These are phyloP conservation scores for Verruconis gallopava DNA, from an alignment of 2,329 filamentous ascomycete species.

Conservation along the genomic window DNA sequence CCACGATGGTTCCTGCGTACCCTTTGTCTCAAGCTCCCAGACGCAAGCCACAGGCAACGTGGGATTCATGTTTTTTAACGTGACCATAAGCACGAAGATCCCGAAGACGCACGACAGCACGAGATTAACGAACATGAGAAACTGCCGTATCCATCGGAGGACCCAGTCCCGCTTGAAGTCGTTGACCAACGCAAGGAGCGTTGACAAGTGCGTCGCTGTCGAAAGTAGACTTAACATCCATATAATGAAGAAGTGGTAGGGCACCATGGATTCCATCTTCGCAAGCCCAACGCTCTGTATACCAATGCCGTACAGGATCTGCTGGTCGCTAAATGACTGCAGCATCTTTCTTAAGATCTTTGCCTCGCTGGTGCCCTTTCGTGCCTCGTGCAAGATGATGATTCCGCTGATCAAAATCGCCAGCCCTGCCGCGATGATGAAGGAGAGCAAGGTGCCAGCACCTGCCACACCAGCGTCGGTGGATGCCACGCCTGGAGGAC, in stretches of 20 bases:
- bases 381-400: constrained; percentile 43
- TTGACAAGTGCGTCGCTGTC: constrained; percentile 52
- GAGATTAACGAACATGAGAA: constrained; percentile 54
- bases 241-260: constrained; percentile 59
- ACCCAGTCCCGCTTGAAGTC: constrained; percentile 57
- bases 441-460: constrained; percentile 48
- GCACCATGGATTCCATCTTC: constrained; percentile 44
- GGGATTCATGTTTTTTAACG: constrained; percentile 38
- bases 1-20: too few relatives aligned
- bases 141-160: constrained; percentile 50
- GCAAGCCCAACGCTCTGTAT: constrained; percentile 51
- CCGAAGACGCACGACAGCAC: constrained; percentile 44
- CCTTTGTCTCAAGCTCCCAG: constrained; percentile 34
- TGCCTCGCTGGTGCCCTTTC: constrained; percentile 32
- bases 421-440: constrained; percentile 49
- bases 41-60: constrained; percentile 50
- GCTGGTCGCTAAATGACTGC: constrained; percentile 53
- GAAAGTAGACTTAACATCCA: constrained; percentile 55
- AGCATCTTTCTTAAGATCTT: constrained; percentile 51
- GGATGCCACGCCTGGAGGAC: constrained; percentile 30
- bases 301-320: constrained; percentile 57
- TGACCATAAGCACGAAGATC: constrained; percentile 43
- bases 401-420: constrained; percentile 42
- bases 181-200: constrained; percentile 50
- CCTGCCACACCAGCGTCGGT: constrained; percentile 47